Base-by-base conservation (phyloP, 2,329 filamentous ascomycete species). In the Calonectria pseudoturangicola region DNA sequence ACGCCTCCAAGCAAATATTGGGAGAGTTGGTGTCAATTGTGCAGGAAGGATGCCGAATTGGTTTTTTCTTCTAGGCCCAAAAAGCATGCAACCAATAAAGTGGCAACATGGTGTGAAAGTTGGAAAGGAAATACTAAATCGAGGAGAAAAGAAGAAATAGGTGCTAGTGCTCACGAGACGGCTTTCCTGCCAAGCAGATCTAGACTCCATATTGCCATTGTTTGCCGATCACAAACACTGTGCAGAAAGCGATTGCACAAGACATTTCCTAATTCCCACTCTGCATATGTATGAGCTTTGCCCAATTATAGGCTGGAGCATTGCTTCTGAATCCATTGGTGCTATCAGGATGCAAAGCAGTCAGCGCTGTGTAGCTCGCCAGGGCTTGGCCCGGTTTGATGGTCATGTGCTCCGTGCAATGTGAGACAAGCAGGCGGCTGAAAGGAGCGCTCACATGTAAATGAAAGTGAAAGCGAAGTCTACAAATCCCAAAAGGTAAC, bases 61-160 rank as follows among this genome's bases (percentile, higher is more conserved):
- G 13, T 27, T 60, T 27, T 60, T 60, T 6, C 21, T 41, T 60
- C 54, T 41, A 60, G 36, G 7, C 54, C 54, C 21, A 60, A 60
- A 60, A 41, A 28, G 21, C n/a, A 41, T 18, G 13, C 21, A 48
- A 25, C 9, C 5, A 4, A 25, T n/a, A 25, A 21, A 48, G 21
- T 13, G 4, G 9, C 8, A 48, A 48, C n/a, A 21, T 2, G 21
- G 10, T 25, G 21, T 9, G 16, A 7, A 7, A 48, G 21, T 5
- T 12, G 4, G 27, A 33, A 39, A 25, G n/a, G 3, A n/a, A 60
- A 18, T 16, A 1, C 9, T 25, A 13, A 27, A 21, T 21, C 21
- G 4, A 28, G 3, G 4, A 39, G 15, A 28, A 60, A 60, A 36
- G 7, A 18, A 60, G n/a, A 58, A 21, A 41, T 10, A 58, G 13